Evolutionary conservation across 2,329 filamentous ascomycete genomes (phyloP).

Genomic region (Daldinia eschscholtzii): DNA sequence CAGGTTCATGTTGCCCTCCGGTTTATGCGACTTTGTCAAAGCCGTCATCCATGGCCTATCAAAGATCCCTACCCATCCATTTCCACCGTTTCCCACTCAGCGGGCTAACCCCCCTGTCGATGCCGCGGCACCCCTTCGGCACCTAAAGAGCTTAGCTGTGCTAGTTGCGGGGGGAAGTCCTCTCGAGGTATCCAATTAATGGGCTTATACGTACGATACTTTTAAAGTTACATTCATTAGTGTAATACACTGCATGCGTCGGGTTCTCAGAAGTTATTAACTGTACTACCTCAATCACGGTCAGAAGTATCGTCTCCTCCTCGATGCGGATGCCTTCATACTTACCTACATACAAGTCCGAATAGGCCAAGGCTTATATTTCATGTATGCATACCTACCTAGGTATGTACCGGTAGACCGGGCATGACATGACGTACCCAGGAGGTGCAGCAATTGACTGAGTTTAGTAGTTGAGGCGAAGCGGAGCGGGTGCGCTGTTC

Average conservation of each 20-base stretch:
- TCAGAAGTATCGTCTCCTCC: slow-evolving; percentile 13
- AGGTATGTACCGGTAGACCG: not conserved
- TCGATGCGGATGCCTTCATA: slow-evolving; percentile 4
- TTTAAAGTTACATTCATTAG: slow-evolving; percentile 28
- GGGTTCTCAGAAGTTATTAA: slow-evolving; percentile 17
- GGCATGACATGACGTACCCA: slow-evolving; percentile 33
- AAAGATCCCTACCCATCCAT: slow-evolving; percentile 1
- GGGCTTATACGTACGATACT: slow-evolving; percentile 11
- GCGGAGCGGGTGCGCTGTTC: not conserved
- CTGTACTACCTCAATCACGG: not conserved
- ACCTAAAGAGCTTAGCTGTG: slow-evolving; percentile 44
- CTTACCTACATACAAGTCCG: slow-evolving; percentile 7
- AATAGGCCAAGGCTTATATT: slow-evolving; percentile 13
- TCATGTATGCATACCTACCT: slow-evolving; percentile 10
- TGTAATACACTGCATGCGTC: slow-evolving; percentile 14
- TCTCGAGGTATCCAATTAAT: slow-evolving; percentile 23
- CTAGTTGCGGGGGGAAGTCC: slow-evolving; percentile 31
- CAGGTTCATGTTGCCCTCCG: slow-evolving; percentile 35
- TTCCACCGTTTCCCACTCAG: slow-evolving; percentile 20
- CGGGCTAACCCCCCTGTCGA: slow-evolving; percentile 33
- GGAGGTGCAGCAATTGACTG: slow-evolving; percentile 29
- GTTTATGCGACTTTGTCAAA: slow-evolving; percentile 11
- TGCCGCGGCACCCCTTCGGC: slow-evolving; percentile 27
- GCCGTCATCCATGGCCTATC: slow-evolving; percentile 16
- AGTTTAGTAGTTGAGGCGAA: slow-evolving; percentile 18